Conservation (phyloP, 768 basidiomycete genomes). For the Auricularia auricula-judae region DNA sequence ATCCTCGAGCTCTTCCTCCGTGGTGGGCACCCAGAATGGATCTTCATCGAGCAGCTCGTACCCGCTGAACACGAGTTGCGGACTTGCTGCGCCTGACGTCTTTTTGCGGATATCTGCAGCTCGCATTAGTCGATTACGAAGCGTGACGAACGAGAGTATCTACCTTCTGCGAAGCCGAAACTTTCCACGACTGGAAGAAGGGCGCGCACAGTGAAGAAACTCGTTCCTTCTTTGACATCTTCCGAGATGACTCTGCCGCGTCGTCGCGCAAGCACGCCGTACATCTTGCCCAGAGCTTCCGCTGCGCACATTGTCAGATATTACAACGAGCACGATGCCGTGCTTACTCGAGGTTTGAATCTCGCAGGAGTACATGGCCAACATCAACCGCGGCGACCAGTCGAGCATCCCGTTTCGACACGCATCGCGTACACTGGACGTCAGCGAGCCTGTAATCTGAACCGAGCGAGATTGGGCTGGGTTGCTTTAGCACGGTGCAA, state of each 20-base stretch:
- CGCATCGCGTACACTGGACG: constrained; percentile 79
- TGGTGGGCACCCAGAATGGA: constrained; percentile 97
- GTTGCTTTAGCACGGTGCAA: background rate
- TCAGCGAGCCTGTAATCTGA: constrained; percentile 83
- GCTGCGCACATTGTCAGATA: constrained; percentile 34
- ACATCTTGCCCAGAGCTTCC: constrained; percentile 95
- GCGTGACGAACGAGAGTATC: constrained; percentile 12
- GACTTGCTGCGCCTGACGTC: constrained; percentile 94
- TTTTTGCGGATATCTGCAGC: constrained; percentile 81
- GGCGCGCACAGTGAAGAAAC: constrained; percentile 87
- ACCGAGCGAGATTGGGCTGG: constrained; percentile 70
- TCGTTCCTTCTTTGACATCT: constrained; percentile 97
- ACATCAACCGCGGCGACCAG: constrained; percentile 94
- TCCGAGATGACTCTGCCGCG: constrained; percentile 90
- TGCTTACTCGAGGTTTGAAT: constrained; percentile 92
- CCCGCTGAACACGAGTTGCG: constrained; percentile 93
- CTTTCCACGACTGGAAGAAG: constrained; percentile 92
- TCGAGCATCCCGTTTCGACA: constrained; percentile 85
- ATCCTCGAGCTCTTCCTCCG: constrained; percentile 93
- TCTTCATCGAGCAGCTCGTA: constrained; percentile 91
- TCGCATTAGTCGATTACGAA: constrained; percentile 6
- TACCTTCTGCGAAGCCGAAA: constrained; percentile 95
- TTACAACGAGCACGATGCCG: background rate
- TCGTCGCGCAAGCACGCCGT: constrained; percentile 85
- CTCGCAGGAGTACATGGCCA: constrained; percentile 98